Evolutionary conservation across 768 basidiomycete species (phyloP), one percentile per base, ranked within the genome.

Genomic region (Boletus barrowsii): DNA sequence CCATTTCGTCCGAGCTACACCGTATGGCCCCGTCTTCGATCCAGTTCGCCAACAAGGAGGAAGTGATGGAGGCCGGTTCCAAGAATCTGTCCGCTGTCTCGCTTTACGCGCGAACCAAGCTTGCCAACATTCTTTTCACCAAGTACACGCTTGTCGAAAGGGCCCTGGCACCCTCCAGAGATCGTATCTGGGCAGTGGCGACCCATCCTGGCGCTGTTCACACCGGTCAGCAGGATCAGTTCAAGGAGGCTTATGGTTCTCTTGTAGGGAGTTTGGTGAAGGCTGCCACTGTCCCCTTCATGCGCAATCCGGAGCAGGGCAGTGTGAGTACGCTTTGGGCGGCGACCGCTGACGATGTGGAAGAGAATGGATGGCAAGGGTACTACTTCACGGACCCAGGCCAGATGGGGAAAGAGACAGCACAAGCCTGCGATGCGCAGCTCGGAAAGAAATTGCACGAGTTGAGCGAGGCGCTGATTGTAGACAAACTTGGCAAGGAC

Each of bases 391-490:
- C 58, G 17, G 41, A 48, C 22, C 33, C 33, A 43, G 42, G 24
- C 0, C 41, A 57, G 48, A 17, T 53, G 10, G 58, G 66, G 9
- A 56, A 61, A n/a, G 64, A 64, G 51, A 62, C 60, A 42, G 50
- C 43, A 18, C 57, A 52, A 43, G 68, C 69, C 36, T 46, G 55
- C 33, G 62, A 72, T 41, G 50, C 48, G 13, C 62, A 65, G 54
- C 54, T 67, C 10, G 68, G 68, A 2, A 59, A 53, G 51, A 63
- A 63, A 30, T 54, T 73, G 57, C 73, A 68, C 61, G 52, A 61
- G 30, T 64, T 73, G 54, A 71, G 67, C 52, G 67, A 72, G 58
- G 49, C 60, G 22, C 45, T 73, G 46, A 62, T 70, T 17, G 55
- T 55, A 33, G 56, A 62, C 24, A 62, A 62, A 49, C 47, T 65